Evolutionary conservation across 805 yeast species (phyloP), one percentile per base, ranked within the genome.

Genomic region (Wickerhamomyces chambardii): DNA sequence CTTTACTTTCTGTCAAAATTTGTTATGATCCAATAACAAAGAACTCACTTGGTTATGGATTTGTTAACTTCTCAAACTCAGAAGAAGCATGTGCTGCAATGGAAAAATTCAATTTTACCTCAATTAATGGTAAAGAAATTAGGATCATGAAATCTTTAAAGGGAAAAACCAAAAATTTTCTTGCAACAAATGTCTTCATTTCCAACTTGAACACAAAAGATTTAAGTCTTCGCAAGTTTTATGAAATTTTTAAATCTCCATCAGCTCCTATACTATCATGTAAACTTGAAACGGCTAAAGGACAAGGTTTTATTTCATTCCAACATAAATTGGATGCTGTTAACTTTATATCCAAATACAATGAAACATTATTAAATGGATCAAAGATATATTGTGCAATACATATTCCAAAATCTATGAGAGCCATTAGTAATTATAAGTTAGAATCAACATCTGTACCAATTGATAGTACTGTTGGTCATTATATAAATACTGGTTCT

Each of bases 1-100:
- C 77, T 0, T 63, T 79, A 14, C 51, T 67, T 12, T 71, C 83
- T 4, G 74, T 76, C 22, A 80, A 78, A 48, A 63, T 83, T 29
- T 75, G 86, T 43, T 58, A 64, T 36, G 73, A 75, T 44, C 68
- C 73, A 18, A 57, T 60, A 24, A 61, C 72, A n/a, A 70, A 70
- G 17, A 57, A 65, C 33, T 73, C 87, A 1, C 58, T 84, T 37
- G 82, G 86, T 3, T 80, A 82, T 55, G 92, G 86, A 1, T 83
- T 81, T 51, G 76, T 81, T 15, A 79, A 82, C 37, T 80, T 78
- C 50, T 55, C 58, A 7, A 56, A 53, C 5, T 61, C 63, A 30
- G 47, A 55, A 9, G 79, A 73, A 35, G 85, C 85, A 1, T 65
- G 64, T 28, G 36, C 38, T 25, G 86, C 84, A 3, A 61, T 73